Evolutionary conservation across 768 basidiomycete species (phyloP).

Genomic region (Porpolomopsis calyptriformis): DNA sequence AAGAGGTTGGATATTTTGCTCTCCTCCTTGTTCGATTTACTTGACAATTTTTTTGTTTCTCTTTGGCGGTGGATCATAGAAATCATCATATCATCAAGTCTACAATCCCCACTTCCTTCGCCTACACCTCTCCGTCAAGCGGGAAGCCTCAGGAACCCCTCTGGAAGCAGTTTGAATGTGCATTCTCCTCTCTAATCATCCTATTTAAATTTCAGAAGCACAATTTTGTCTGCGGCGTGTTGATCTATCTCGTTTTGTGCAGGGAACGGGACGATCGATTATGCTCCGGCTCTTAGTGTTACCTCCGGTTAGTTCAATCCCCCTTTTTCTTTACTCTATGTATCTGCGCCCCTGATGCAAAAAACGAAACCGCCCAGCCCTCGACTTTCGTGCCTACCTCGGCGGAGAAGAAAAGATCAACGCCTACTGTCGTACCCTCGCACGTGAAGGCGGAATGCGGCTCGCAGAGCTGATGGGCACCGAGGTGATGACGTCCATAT

Average conservation of each 20-base stretch:
- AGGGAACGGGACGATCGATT: conserved; percentile 54
- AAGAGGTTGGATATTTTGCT: conserved; percentile 25
- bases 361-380: too few species aligned
- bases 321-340: neutral
- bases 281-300: conserved; percentile 39
- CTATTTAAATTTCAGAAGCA: too few species aligned
- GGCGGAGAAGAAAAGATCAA: conserved; percentile 77
- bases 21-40: neutral
- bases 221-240: neutral
- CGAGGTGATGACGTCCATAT: conserved; percentile 42
- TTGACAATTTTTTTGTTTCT: neutral
- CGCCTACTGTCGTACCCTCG: conserved; percentile 62
- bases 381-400: conserved; percentile 68
- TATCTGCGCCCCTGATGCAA: neutral
- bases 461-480: conserved; percentile 62
- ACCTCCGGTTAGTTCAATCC: conserved; percentile 29
- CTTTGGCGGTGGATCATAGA: conserved; percentile 20
- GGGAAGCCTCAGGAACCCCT: conserved; percentile 28
- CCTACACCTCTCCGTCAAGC: conserved; percentile 37
- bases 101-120: conserved; percentile 44
- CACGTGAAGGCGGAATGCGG: conserved; percentile 51
- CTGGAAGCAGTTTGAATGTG: conserved; percentile 34
- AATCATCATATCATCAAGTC: conserved; percentile 55
- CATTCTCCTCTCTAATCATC: neutral
- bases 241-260: neutral